Percentiles rank a stretch among this genome's conserved stretches.
phyloP scores from a whole-genome alignment of 1,284 basidiomycete species.

The Ganoderma lucidum region DNA sequence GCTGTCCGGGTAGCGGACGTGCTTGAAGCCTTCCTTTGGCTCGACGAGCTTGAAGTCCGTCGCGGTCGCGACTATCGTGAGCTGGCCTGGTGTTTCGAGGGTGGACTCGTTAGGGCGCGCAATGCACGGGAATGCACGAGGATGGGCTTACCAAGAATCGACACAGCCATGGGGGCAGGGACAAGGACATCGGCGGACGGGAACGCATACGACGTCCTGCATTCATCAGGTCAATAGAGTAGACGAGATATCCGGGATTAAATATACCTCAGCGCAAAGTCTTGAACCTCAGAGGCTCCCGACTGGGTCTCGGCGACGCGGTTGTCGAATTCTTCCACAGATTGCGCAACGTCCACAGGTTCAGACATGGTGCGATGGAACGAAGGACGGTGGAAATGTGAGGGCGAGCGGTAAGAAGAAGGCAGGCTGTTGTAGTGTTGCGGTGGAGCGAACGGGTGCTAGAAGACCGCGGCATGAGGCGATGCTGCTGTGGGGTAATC shows the following conservation, averaged over 20 bases:
- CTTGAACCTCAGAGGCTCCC: conserved; percentile 19
- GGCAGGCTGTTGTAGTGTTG: neutral
- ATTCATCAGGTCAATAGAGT: neutral
- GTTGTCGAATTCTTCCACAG: conserved; percentile 13
- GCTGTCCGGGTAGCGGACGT: conserved; percentile 23
- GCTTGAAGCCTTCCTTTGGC: conserved; percentile 16
- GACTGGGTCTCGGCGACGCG: conserved; percentile 17
- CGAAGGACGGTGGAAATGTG: neutral
- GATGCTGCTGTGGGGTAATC: neutral
- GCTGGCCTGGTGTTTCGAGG: conserved; percentile 12
- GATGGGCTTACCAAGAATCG: conserved; percentile 12
- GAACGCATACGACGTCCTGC: conserved; percentile 18
- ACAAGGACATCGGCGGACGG: conserved; percentile 23
- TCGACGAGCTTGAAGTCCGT: conserved; percentile 24
- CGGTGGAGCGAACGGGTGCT: neutral
- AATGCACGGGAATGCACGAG: neutral
- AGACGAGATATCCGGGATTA: neutral
- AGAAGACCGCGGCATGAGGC: neutral
- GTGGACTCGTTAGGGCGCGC: neutral
- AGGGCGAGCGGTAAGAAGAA: neutral
- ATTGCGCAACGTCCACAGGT: conserved; percentile 2
- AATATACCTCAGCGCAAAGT: conserved; percentile 19
- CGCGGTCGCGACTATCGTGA: conserved; percentile 23
- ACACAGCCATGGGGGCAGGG: conserved; percentile 23
- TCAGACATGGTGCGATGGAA: neutral